Base-by-base conservation (phyloP, 805 yeast genomes). In the Naumovozyma baii region DNA sequence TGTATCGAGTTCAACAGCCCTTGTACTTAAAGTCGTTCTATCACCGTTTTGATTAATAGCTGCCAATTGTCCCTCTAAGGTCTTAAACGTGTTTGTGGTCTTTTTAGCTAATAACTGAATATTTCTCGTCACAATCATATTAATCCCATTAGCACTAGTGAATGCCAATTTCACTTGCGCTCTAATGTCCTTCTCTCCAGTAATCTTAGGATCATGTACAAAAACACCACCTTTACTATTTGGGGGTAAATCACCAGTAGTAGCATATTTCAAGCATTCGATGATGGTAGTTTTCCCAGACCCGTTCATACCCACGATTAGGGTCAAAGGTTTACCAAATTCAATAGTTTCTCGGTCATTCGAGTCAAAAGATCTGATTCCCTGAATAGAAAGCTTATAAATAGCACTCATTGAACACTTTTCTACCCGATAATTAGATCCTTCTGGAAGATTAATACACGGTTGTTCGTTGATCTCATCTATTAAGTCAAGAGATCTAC, bases 191-290 rank as follows among this genome's bases (percentile, higher is more conserved):
- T 77, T 75, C 34, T 84, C 79, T 34, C 84, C 83, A 3, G 79
- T 72, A 42, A 85, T 69, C 42, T 80, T 77, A 0, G 98, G 97
- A 64, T 92, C 98, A 53, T 87, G 92, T 5, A 92, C 74, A 58
- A 92, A 92, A 1, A 96, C 97, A 7, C 97, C 97, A 38, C 95
- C 95, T 57, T 84, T 87, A 33, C 88, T 78, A 54, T 90, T 88
- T 0, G 98, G 98, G 1, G 99, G 99, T 42, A 88, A 66, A 54
- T 83, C 92, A 8, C 97, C 97, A 0, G 98, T 90, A 9, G 98
- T 86, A 16, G 94, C 90, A 61, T 87, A 92, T 56, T 87, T 76
- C 44, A 92, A 68, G 57, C 96, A 87, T 61, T 92, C 99, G 45
- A 92, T 94, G 41, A 92, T 80, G 1, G 97, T 88, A 0, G 97